Base-by-base conservation (phyloP, 306 rosid genomes). In the Cercis canadensis region DNA sequence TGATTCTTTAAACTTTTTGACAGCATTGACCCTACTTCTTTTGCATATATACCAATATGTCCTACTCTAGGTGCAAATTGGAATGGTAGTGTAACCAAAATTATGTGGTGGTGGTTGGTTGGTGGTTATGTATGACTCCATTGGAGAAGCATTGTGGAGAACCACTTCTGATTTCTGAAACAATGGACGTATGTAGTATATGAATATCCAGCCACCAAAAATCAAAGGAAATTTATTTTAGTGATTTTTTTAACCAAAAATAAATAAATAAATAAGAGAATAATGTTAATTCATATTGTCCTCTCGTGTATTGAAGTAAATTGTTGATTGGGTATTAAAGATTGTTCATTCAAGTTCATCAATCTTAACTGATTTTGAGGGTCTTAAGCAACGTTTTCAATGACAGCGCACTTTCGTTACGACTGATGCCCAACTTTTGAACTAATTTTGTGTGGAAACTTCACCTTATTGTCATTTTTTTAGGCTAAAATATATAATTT, bases 21-120 rank as follows among this genome's bases (percentile, higher is more conserved):
- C 60, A 29, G 0, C 0, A 59, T 39, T 17, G 60, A 6, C 65
- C 29, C 32, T 15, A 59, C 65, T 37, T 36, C 8, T 17, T 59
- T 39, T 66, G 58, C 16, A 18, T 19, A 67, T 67, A 39, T 53
- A 13, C n/a, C 21, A 16, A 49, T 47, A 10, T 65, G 58, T 49
- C 57, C 69, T 10, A 33, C 37, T 24, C 29, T 3, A 24, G 29
- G 29, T 24, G 29, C 29, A 24, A 24, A 24, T 24, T 24, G 29
- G 29, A 24, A 24, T 24, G 29, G 29, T 24, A 24, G 8, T 36
- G 21, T 6, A 12, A 33, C 49, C 72, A 17, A 67, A 16, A 37
- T 66, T 52, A 19, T 13, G 31, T 14, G 0, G 7, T 21, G 4
- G 17, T 53, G 11, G 53, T 21, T 24, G 41, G 10, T 43, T 6